These are phyloP conservation scores for Syzygium aqueum DNA, from an alignment of 345 rosid species.

Conservation along the genomic window DNA sequence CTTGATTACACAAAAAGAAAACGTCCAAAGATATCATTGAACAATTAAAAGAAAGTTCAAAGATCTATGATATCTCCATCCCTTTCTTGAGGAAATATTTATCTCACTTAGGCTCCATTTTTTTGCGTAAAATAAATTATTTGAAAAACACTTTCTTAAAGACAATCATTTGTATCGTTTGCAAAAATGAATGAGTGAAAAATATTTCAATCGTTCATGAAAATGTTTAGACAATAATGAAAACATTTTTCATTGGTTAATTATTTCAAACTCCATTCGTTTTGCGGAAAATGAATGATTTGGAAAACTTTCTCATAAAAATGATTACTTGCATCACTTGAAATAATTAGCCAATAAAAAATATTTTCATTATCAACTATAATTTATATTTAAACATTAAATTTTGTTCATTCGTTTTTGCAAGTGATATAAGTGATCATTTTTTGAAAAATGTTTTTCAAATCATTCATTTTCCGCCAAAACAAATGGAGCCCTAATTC, in stretches of 20 bases:
- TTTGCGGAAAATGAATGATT: neutral
- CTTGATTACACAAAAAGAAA: neutral
- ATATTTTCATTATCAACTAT: neutral
- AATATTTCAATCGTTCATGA: fast-evolving
- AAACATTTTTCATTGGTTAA: neutral
- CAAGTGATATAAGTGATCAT: neutral
- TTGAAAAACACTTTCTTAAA: neutral
- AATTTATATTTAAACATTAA: neutral
- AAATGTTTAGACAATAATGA: neutral
- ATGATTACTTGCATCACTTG: neutral
- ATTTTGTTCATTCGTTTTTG: no score
- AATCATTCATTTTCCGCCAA: neutral
- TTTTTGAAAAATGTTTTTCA: neutral
- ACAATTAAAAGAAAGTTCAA: neutral
- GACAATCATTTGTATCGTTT: fast-evolving
- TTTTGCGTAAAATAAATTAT: fast-evolving
- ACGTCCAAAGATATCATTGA: neutral
- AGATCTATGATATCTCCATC: neutral
- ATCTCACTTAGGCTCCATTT: neutral
- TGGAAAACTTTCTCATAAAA: neutral
- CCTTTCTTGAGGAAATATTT: neutral
- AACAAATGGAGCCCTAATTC: neutral
- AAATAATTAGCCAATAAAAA: neutral
- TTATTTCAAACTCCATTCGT: neutral
- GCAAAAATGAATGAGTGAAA: neutral